A percentile compares a stretch with the other conserved stretches of the same genome.
Conservation (phyloP, 2,329 filamentous ascomycete genomes). For the Botrytis cinerea region DNA sequence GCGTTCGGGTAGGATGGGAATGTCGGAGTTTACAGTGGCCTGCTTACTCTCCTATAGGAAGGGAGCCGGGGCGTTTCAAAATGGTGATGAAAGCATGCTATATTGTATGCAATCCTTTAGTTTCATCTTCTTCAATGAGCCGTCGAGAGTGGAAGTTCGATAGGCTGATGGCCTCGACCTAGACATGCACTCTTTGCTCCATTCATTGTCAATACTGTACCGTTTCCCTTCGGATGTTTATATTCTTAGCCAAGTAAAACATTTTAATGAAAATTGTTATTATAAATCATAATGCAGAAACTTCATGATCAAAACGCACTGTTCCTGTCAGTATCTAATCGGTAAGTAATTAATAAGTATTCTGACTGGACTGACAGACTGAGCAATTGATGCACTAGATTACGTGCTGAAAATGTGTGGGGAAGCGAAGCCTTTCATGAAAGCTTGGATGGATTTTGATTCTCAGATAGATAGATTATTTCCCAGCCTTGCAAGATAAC, state of each 20-base stretch:
- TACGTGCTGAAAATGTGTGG: constrained; percentile 21
- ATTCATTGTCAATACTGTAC: background rate
- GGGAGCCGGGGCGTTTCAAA: background rate
- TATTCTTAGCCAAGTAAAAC: background rate
- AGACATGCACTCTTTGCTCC: background rate
- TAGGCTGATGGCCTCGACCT: background rate
- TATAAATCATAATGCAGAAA: background rate
- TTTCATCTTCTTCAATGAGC: background rate
- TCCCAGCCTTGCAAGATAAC: background rate
- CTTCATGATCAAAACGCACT: background rate
- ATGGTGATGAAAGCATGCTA: background rate
- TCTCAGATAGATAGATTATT: background rate
- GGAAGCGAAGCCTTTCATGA: constrained; percentile 1
- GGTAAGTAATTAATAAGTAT: background rate
- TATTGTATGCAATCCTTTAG: background rate
- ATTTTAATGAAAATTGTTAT: background rate
- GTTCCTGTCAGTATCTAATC: background rate
- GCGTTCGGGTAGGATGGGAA: background rate
- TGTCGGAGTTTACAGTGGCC: background rate
- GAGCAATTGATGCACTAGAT: constrained; percentile 7
- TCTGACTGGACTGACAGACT: constrained; percentile 8
- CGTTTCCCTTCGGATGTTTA: background rate
- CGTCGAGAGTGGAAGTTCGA: background rate
- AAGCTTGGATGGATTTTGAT: constrained; percentile 1
- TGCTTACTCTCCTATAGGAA: background rate